Evolutionary conservation across 768 basidiomycete genomes (phyloP).

Genomic region (Tylopilus sp.): DNA sequence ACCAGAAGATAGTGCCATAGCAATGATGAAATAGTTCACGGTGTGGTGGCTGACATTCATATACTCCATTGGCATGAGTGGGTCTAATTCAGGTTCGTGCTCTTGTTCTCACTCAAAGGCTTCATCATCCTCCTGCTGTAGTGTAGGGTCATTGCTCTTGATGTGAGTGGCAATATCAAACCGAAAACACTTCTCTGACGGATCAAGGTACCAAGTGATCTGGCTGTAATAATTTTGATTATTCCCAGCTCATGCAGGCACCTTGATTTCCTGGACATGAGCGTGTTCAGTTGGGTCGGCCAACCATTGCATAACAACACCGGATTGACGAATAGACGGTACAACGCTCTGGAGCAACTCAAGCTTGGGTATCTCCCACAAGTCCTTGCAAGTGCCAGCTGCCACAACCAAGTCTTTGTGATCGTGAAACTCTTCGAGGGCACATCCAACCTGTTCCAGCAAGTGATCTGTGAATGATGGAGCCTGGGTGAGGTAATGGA

Average conservation of each 20-base stretch:
- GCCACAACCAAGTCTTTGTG: background rate
- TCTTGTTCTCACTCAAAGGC: too few relatives aligned
- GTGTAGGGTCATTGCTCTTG: too few relatives aligned
- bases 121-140: too few relatives aligned
- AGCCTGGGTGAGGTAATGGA: background rate
- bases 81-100: too few relatives aligned
- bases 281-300: background rate
- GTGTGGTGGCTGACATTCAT: too few relatives aligned
- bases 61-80: too few relatives aligned
- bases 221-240: background rate
- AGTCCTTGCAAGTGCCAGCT: background rate
- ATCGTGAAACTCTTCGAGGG: background rate
- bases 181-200: background rate
- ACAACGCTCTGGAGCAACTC: background rate
- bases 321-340: background rate
- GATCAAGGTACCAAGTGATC: background rate
- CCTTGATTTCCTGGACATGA: background rate
- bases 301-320: background rate
- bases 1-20: background rate
- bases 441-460: background rate
- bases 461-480: background rate
- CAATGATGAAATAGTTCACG: background rate
- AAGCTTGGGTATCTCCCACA: background rate
- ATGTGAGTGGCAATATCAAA: background rate
- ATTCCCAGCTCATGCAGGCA: background rate